Evolutionary conservation across 2,329 filamentous ascomycete species (phyloP).

Genomic region (Trichophyton rubrum): DNA sequence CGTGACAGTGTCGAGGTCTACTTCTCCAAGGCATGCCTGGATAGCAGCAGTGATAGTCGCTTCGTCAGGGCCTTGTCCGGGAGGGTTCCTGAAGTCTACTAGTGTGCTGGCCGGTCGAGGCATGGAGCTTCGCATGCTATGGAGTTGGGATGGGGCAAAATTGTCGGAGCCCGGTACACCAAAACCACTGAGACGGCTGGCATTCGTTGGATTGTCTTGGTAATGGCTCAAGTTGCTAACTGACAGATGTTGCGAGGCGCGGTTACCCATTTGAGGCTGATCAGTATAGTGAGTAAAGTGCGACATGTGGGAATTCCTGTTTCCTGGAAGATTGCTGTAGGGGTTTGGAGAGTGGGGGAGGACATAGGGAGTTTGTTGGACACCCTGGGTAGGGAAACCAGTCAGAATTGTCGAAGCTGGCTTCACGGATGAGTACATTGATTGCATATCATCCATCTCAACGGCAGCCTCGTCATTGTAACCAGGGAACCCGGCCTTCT

Average conservation of each 20-base stretch:
- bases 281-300: conserved; percentile 51
- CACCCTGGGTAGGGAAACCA: conserved; percentile 58
- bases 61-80: conserved; percentile 58
- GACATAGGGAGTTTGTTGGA: conserved; percentile 52
- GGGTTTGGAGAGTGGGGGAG: conserved; percentile 70
- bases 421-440: conserved; percentile 85
- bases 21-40: conserved; percentile 66
- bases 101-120: conserved; percentile 42
- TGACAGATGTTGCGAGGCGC: conserved; percentile 44
- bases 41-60: conserved; percentile 72
- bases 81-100: conserved; percentile 45
- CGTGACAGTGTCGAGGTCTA: conserved; percentile 91
- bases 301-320: conserved; percentile 60
- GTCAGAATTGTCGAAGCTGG: conserved; percentile 74
- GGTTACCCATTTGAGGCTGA: conserved; percentile 36
- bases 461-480: conserved; percentile 63
- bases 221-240: conserved; percentile 43
- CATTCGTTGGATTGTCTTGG: conserved; percentile 32
- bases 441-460: conserved; percentile 97
- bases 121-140: conserved; percentile 38
- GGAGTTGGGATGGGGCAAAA: conserved; percentile 23
- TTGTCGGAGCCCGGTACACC: conserved; percentile 34
- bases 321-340: conserved; percentile 44
- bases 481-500: conserved; percentile 42
- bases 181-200: conserved; percentile 32